Percentiles rank a stretch among this genome's conserved stretches.
Conservation (phyloP, 2,329 filamentous ascomycete genomes). For the Talaromyces sp. region DNA sequence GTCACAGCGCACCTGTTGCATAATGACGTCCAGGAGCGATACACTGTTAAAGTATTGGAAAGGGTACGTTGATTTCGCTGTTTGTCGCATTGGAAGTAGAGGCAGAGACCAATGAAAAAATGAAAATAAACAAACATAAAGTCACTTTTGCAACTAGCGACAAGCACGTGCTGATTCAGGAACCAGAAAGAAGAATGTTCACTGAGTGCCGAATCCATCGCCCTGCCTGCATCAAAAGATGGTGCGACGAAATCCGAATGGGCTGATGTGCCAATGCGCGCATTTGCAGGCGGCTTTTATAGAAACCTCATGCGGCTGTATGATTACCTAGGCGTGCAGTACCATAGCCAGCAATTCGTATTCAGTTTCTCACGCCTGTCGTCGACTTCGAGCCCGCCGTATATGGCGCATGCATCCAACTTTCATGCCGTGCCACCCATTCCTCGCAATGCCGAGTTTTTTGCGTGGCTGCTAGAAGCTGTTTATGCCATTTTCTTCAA, state of each 20-base stretch:
- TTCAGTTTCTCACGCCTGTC: conserved; percentile 20
- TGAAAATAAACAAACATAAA: too few relatives aligned
- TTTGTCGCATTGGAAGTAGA: neutral
- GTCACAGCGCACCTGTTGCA: conserved; percentile 41
- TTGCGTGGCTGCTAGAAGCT: conserved; percentile 40
- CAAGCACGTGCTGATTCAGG: neutral
- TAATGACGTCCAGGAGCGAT: conserved; percentile 34
- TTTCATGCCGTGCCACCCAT: conserved; percentile 45
- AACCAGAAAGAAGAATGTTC: conserved; percentile 1
- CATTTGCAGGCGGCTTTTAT: conserved; percentile 50
- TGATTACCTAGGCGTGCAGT: conserved; percentile 46
- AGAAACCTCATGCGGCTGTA: conserved; percentile 52
- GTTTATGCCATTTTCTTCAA: conserved; percentile 45
- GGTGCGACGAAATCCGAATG: neutral
- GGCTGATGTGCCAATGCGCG: conserved; percentile 47
- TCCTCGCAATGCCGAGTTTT: conserved; percentile 27
- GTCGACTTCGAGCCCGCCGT: conserved; percentile 37
- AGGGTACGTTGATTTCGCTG: conserved; percentile 24
- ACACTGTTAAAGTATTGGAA: conserved; percentile 41
- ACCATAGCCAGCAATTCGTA: conserved; percentile 47
- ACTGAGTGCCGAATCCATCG: conserved; percentile 11
- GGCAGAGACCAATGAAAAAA: neutral
- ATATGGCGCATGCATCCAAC: conserved; percentile 44
- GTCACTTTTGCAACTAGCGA: neutral
- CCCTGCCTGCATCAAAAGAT: conserved; percentile 8